A percentile compares a stretch with the other conserved stretches of the same genome.
Conservation (phyloP, 768 basidiomycete species). For the Agaricus sinodeliciosus region DNA sequence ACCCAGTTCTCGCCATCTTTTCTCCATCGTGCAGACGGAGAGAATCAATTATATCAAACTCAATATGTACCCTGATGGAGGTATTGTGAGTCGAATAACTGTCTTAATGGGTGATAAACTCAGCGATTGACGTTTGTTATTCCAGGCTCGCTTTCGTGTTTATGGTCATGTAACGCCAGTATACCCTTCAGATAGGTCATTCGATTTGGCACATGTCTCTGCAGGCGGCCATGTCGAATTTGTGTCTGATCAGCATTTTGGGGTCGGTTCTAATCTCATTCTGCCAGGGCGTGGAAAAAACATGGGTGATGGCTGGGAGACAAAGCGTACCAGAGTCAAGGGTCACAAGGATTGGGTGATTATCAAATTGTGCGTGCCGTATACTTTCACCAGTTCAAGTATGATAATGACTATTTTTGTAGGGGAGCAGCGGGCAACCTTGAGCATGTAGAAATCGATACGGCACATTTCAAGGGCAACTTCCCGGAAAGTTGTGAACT, state of each 20-base stretch:
- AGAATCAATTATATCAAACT: constrained; percentile 79
- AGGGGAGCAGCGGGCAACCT: constrained; percentile 74
- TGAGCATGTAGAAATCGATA: constrained; percentile 84
- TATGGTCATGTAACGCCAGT: constrained; percentile 76
- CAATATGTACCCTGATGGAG: constrained; percentile 95
- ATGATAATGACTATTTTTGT: constrained; percentile 3
- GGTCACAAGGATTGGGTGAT: constrained; percentile 91
- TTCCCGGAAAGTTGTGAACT: constrained; percentile 87
- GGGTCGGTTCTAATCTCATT: constrained; percentile 84
- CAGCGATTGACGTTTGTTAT: constrained; percentile 10
- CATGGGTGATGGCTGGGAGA: constrained; percentile 99
- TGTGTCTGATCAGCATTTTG: constrained; percentile 94
- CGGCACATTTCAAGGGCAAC: constrained; percentile 93
- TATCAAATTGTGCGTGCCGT: constrained; percentile 67
- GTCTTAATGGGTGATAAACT: background rate
- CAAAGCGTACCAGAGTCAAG: constrained; percentile 72
- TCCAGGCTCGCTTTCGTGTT: constrained; percentile 84
- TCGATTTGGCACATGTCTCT: constrained; percentile 90
- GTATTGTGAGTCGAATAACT: constrained; percentile 59
- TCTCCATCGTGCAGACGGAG: constrained; percentile 53
- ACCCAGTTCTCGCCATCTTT: constrained; percentile 85
- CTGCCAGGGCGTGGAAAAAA: constrained; percentile 88
- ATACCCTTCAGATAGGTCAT: constrained; percentile 45
- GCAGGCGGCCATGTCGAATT: constrained; percentile 80
- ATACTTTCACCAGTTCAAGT: background rate